phyloP scores from a whole-genome alignment of 2,329 filamentous ascomycete species.

The Monilinia fructicola region DNA sequence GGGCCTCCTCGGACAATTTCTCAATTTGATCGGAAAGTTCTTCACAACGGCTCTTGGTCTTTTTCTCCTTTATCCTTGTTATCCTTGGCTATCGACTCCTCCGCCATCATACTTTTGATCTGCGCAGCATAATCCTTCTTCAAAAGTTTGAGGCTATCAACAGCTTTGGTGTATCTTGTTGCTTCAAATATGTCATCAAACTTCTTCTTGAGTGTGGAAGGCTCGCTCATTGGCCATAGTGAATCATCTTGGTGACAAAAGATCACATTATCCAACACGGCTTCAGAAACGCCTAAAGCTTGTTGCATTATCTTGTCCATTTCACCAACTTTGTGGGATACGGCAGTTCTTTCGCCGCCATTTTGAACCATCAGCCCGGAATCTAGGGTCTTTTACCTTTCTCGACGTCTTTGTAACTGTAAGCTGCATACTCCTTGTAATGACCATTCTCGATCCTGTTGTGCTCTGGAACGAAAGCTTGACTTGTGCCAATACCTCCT shows the following conservation, averaged over 20 bases:
- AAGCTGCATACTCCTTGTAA: slow-evolving; percentile 80
- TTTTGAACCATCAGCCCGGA: slow-evolving; percentile 72
- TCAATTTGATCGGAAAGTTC: slow-evolving; percentile 68
- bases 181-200: slow-evolving; percentile 99
- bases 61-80: slow-evolving; percentile 83
- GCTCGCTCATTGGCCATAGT: slow-evolving; percentile 92
- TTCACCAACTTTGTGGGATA: slow-evolving; percentile 78
- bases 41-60: slow-evolving; percentile 62
- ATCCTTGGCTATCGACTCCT: slow-evolving; percentile 74
- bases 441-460: slow-evolving; percentile 75
- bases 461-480: slow-evolving; percentile 84
- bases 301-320: slow-evolving; percentile 82
- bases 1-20: slow-evolving; percentile 56
- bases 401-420: slow-evolving; percentile 73
- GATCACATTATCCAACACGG: slow-evolving; percentile 90
- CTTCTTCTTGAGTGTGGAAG: slow-evolving; percentile 79
- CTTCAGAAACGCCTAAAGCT: slow-evolving; percentile 83
- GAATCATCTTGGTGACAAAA: slow-evolving; percentile 99
- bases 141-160: slow-evolving; percentile 87
- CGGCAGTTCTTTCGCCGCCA: slow-evolving; percentile 74
- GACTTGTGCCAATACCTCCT: slow-evolving; percentile 86
- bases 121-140: slow-evolving; percentile 80
- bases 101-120: slow-evolving; percentile 68
- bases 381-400: slow-evolving; percentile 82
- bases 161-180: slow-evolving; percentile 93